phyloP scores from a whole-genome alignment of 2,329 filamentous ascomycete species.

The Botrytis galanthina region DNA sequence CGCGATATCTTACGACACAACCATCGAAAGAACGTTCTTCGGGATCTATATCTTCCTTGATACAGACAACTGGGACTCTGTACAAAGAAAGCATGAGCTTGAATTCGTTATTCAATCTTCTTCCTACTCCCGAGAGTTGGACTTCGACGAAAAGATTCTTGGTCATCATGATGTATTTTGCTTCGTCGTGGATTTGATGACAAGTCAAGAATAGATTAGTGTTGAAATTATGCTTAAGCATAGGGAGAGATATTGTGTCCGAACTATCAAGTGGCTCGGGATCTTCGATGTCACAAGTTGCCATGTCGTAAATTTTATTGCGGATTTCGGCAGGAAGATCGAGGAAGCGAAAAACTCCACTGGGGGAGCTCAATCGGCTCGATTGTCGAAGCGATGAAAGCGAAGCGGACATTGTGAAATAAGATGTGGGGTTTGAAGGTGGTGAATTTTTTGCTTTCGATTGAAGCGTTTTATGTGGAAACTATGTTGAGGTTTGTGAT shows the following conservation, averaged over 20 bases:
- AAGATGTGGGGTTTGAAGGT: background rate
- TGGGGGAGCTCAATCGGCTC: no score
- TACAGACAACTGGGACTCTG: background rate
- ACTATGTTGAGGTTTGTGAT: background rate
- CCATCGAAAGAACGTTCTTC: background rate
- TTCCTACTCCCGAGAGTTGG: background rate
- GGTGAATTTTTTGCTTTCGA: background rate
- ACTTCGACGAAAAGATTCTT: constrained; percentile 1
- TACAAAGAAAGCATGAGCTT: background rate
- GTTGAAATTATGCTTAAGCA: background rate
- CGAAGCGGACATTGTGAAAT: background rate
- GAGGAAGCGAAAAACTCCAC: background rate
- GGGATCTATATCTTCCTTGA: background rate
- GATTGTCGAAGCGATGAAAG: background rate
- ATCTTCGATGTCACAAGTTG: background rate
- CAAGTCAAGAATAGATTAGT: background rate
- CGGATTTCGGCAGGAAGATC: background rate
- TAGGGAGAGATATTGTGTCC: background rate
- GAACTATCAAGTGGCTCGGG: background rate
- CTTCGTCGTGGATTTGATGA: background rate
- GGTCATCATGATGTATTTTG: background rate
- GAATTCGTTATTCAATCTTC: background rate
- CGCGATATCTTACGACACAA: background rate
- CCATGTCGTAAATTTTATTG: background rate
- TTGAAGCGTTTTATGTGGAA: background rate